Conservation (phyloP, 208 protist genomes). For the Leptomonas seymouri region DNA sequence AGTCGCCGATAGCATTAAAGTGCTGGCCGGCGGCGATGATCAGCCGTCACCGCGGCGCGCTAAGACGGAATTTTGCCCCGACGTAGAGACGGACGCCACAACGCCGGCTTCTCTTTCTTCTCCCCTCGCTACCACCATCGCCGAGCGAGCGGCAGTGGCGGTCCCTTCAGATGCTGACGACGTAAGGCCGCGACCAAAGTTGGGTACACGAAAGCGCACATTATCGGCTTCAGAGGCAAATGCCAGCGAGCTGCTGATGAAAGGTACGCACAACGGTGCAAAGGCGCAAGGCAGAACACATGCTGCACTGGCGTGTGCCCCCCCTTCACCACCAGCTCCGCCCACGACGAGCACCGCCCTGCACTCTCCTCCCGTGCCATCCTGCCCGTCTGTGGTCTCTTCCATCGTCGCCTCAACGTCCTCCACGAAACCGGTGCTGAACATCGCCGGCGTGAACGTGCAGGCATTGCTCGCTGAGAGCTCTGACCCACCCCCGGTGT, state of each 20-base stretch:
- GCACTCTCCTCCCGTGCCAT: background rate
- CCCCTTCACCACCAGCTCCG: background rate
- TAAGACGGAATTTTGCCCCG: too few species aligned
- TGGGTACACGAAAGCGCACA: background rate
- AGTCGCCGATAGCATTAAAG: too few species aligned
- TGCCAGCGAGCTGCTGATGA: background rate
- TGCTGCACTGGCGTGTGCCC: background rate
- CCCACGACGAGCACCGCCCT: background rate
- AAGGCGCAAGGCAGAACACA: background rate
- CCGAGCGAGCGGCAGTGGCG: background rate
- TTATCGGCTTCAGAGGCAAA: background rate
- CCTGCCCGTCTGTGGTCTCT: background rate
- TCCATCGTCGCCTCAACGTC: background rate
- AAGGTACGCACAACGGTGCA: background rate
- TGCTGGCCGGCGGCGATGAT: too few species aligned
- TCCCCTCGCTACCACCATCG: background rate
- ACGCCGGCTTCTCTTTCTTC: background rate
- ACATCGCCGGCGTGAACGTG: slow-evolving; percentile 47
- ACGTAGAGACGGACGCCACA: background rate
- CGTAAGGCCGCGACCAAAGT: background rate
- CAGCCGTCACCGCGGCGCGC: too few species aligned
- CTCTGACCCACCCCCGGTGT: slow-evolving; percentile 58
- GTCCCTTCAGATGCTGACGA: background rate
- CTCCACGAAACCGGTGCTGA: slow-evolving; percentile 30
- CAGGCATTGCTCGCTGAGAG: slow-evolving; percentile 46